Evolutionary conservation across 2,329 filamentous ascomycete species (phyloP).

Genomic region (Penicillium sp.): DNA sequence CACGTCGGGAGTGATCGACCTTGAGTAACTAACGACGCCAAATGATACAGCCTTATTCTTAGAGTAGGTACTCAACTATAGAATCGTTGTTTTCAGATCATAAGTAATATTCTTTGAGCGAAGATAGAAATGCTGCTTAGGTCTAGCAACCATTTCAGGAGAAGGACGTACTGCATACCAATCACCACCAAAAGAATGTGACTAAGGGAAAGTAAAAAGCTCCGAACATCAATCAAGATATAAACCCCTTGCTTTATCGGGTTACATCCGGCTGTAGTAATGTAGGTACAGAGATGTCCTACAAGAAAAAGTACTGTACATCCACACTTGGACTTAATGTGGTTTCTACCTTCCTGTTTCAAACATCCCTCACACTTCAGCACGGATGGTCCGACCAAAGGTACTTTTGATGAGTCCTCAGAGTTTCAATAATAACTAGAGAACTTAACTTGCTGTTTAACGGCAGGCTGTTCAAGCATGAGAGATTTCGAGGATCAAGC

Average conservation of each 20-base stretch:
- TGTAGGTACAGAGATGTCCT: not conserved
- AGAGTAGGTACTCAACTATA: too few species aligned
- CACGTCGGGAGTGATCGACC: not conserved
- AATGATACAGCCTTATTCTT: not conserved
- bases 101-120: not conserved
- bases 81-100: too few species aligned
- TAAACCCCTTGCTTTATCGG: not conserved
- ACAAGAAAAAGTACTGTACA: not conserved
- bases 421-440: not conserved
- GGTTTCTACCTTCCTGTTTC: not conserved
- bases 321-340: not conserved
- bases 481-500: slow-evolving; percentile 8
- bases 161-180: slow-evolving; percentile 1
- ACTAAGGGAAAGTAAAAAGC: not conserved
- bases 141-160: not conserved
- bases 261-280: not conserved
- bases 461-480: slow-evolving; percentile 9
- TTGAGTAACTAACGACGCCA: not conserved
- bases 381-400: slow-evolving; percentile 2
- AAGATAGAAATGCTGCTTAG: not conserved
- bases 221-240: not conserved
- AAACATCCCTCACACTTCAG: not conserved
- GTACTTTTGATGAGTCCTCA: not conserved
- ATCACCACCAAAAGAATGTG: not conserved
- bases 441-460: slow-evolving; percentile 3